Base-by-base conservation (phyloP, 805 yeast species). In the Pichia exigua region DNA sequence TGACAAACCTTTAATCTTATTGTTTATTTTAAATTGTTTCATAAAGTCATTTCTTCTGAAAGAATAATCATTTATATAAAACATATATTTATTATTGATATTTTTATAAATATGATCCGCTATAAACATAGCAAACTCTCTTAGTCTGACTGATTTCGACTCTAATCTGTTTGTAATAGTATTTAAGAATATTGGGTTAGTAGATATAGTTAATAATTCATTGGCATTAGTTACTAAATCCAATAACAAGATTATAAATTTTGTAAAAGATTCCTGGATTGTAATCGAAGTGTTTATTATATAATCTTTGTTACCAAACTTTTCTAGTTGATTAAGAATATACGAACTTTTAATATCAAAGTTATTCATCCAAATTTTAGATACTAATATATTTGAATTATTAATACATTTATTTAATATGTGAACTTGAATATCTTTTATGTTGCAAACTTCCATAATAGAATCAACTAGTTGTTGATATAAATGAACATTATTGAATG, bases 141-240 rank as follows among this genome's bases (percentile, higher is more conserved):
- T 73, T 2, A 74, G 65, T n/a, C 59, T 61, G 1, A 63, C 59
- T 1, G 79, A 72, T 44, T 72, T 71, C 0, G 85, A 76, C 26
- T 72, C 73, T n/a, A 85, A 68, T 39, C 83, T 69, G 47, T 72
- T 66, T 0, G 85, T 75, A n/a, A 85, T 71, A 0, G 79, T 73
- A 24, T 69, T 61, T 17, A 83, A 62, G 57, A 83, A 83, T 0
- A 48, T 49, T 2, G 66, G 49, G 10, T 73, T 66, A 13, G 59
- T 62, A 4, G 79, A 62, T 2, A 81, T 22, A 1, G 53, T 57
- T 11, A 49, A 44, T 0, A 73, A 54, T 21, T 63, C 57, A 0
- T 54, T 58, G 1, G 59, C 54, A 2, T 62, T 54, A 0, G 30
- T 2, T 27, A 65, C 42, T 15, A 64, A 59, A 1, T 58, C 52